Evolutionary conservation across 1,284 basidiomycete genomes (phyloP), one percentile per base, ranked within the genome.

Genomic region (Exobasidium rhododendri): DNA sequence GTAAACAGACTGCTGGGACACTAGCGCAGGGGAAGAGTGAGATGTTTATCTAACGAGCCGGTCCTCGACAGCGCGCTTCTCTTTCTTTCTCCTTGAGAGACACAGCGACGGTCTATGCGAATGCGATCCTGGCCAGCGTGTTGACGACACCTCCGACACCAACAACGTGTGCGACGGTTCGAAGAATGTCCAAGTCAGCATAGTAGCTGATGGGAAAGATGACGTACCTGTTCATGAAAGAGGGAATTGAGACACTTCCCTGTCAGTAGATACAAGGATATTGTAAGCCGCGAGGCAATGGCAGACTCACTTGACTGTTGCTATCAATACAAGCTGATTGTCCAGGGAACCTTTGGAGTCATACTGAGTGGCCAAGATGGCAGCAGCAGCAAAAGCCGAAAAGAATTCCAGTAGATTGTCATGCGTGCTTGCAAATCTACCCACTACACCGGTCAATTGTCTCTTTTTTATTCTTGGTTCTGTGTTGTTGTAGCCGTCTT

Each of bases 381-480:
- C 47, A 7, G 47, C 47, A 24, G 29, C 47, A 10, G 47, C 47
- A 31, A 50, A 50, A 50, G 10, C 47, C 7, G 47, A 31, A 31
- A 26, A 50, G 47, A 50, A 50, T 50, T 50, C 47, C 7, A 50
- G 47, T 14, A 50, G 14, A 31, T 29, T 28, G n/a, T 53, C 51
- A 40, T 53, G 51, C 17, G 51, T 40, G n/a, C 29, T 40, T 40
- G 51, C 35, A 40, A 53, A 17, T 28, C 24, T 53, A 17, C 29
- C 51, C 4, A 40, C 17, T 29, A 53, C 11, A 17, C 28, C 24
- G 7, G 29, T 53, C 20, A 53, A 40, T 24, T 50, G 22, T 31
- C 20, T 24, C 47, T 50, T 50, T 26, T 14, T 7, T 10, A 24
- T 50, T 31, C 47, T 50, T 7, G 47, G 47, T 31, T 50, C 47